These are phyloP conservation scores for Magnolia kwangsiensis DNA, from an alignment of 164 flowering plant species.

Conservation along the genomic window DNA sequence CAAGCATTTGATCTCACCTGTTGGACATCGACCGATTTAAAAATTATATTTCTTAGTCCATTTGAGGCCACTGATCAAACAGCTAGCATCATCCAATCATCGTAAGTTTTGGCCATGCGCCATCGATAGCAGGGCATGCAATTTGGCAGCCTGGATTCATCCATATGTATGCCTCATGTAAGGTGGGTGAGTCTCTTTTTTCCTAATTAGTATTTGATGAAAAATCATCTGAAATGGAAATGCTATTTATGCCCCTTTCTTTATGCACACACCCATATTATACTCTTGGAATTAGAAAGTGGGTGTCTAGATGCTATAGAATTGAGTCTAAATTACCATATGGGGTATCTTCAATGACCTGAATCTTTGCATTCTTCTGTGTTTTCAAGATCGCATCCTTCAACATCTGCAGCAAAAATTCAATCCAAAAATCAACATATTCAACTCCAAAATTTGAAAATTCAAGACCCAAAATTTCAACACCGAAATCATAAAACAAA, in stretches of 20 bases:
- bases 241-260: not conserved
- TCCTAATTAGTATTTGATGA: no score
- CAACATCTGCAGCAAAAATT: conserved; percentile 47
- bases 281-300: not conserved
- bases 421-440: not conserved
- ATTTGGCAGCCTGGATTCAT: not conserved
- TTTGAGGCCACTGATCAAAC: not conserved
- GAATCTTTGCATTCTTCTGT: conserved; percentile 70
- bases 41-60: no score
- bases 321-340: conserved; percentile 40
- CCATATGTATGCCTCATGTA: not conserved
- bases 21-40: not conserved
- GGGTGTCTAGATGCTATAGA: not conserved
- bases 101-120: not conserved
- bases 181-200: not conserved
- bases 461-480: not conserved
- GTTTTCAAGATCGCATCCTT: conserved; percentile 76
- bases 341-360: conserved; percentile 61
- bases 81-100: not conserved
- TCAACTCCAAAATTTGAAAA: not conserved
- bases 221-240: not conserved
- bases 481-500: not conserved
- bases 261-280: not conserved
- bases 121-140: not conserved
- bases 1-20: not conserved